Conservation (phyloP, 2,329 filamentous ascomycete species). For the Clarireedia monteithiana region DNA sequence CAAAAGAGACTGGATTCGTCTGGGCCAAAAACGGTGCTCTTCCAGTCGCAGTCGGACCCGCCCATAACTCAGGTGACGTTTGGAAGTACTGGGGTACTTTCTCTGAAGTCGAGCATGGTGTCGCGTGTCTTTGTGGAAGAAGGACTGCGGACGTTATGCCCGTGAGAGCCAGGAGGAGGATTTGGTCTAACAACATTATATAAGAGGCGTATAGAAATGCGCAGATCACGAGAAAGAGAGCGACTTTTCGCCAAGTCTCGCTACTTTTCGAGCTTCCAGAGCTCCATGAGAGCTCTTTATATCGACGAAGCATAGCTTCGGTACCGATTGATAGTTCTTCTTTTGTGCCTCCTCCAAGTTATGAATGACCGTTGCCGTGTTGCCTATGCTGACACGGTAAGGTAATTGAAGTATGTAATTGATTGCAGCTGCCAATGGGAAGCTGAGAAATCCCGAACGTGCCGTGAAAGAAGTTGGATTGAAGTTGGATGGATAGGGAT, state of each 20-base stretch:
- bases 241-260: neutral
- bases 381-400: too few species aligned
- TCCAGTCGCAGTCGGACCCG: constrained; percentile 64
- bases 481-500: neutral
- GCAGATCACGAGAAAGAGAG: constrained; percentile 2
- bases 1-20: constrained; percentile 58
- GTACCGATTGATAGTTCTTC: neutral
- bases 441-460: too few species aligned
- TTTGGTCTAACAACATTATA: constrained; percentile 9
- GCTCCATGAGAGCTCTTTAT: constrained; percentile 5
- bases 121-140: neutral
- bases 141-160: neutral
- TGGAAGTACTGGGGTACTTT: constrained; percentile 56
- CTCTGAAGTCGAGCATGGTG: neutral
- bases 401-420: too few species aligned
- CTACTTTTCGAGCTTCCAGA: neutral
- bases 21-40: constrained; percentile 62
- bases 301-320: constrained; percentile 2
- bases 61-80: constrained; percentile 50
- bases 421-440: too few species aligned
- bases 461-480: too few species aligned
- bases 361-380: too few species aligned
- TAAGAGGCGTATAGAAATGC: constrained; percentile 10
- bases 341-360: neutral
- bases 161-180: constrained; percentile 4